Evolutionary conservation across 768 basidiomycete genomes (phyloP).

Genomic region (Leccinum broughii): DNA sequence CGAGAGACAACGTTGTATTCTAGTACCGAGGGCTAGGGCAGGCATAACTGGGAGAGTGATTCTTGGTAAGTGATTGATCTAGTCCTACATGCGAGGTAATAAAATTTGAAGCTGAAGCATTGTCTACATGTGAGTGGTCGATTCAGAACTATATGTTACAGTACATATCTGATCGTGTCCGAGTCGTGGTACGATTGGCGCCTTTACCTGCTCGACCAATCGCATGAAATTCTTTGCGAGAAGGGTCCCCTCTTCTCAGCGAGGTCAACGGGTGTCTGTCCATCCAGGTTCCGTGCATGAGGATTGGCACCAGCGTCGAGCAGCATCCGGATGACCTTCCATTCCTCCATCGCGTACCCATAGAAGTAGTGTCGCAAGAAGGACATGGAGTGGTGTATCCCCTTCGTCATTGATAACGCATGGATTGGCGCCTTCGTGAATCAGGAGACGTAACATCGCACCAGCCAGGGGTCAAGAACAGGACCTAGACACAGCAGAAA

Average conservation of each 20-base stretch:
- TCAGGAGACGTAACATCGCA: not conserved
- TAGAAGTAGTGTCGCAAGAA: not conserved
- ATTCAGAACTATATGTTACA: not conserved
- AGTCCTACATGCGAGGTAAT: not conserved
- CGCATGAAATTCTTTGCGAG: not conserved
- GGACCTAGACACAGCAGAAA: too few relatives aligned
- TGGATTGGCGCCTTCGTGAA: not conserved
- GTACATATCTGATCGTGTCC: not conserved
- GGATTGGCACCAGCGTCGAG: too few relatives aligned
- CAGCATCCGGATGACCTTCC: not conserved
- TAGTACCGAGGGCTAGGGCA: not conserved
- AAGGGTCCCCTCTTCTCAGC: not conserved
- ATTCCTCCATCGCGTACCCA: not conserved
- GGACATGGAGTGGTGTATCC: not conserved
- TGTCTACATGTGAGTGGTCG: not conserved
- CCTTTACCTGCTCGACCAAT: not conserved
- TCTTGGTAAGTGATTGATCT: not conserved
- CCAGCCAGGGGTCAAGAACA: fast-evolving
- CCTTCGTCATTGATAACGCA: not conserved
- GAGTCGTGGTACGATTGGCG: not conserved
- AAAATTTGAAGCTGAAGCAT: not conserved
- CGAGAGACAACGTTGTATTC: too few relatives aligned
- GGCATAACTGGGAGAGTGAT: not conserved
- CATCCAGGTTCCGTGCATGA: not conserved
- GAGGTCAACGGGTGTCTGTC: not conserved